Evolutionary conservation across 805 yeast species (phyloP), one percentile per base, ranked within the genome.

Genomic region (Ogataea kodamae): DNA sequence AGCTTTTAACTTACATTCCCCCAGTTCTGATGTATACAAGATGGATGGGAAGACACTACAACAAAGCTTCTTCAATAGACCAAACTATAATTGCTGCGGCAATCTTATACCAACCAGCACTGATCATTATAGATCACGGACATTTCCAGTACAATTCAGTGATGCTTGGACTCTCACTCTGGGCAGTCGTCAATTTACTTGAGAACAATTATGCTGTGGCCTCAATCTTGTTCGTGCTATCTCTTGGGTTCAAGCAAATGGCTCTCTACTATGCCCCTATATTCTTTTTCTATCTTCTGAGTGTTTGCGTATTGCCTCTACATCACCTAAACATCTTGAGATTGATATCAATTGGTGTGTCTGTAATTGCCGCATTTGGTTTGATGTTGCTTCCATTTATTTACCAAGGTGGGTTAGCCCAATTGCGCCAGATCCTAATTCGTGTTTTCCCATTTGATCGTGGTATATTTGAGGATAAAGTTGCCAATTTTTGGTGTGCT

Each of bases 401-500:
- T 11, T 23, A 74, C 2, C 50, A 56, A 39, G 74, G 74, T 5
- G 68, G 68, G 9, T 40, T 72, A 2, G 37, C 53, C 4, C 81
- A 78, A 46, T 54, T 81, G 1, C 43, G 59, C 17, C 94, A 84
- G 54, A 70, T 79, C 3, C 28, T 78, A 2, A 40, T 59, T 25
- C 72, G 97, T 43, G 80, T 90, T 18, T 92, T 92, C 57, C 98
- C 99, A 1, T 90, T 92, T 46, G 74, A 78, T 27, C 72, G 97
- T 54, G 98, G 98, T 1, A 69, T 92, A 6, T 92, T 94, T 70
- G 98, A 92, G 57, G 97, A 92, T 55, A 92, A 92, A 56, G 97
- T 92, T 10, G 96, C 96, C 23, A 92, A 89, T 54, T 82, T 92
- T 51, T 92, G 99, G 99, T 89, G 97, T 59, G 81, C 95, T n/a